Percentiles rank a stretch among this genome's conserved stretches.
These are phyloP conservation scores for Daedaleopsis sinensis DNA, from an alignment of 768 basidiomycete species.

Conservation along the genomic window DNA sequence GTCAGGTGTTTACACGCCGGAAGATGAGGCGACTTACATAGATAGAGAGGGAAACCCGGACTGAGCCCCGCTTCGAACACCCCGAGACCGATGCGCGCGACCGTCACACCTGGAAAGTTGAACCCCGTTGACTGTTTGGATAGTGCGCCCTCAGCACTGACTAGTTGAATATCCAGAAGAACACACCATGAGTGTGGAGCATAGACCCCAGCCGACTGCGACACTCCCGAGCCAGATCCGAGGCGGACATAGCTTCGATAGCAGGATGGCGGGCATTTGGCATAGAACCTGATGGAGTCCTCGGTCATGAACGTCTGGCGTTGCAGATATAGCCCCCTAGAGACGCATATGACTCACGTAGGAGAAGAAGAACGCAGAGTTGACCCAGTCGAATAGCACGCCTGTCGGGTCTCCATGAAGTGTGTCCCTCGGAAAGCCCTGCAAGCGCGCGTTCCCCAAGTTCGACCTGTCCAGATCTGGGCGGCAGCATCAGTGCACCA, in stretches of 20 bases:
- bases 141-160: not conserved
- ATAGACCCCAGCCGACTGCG: conserved; percentile 76
- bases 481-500: not conserved
- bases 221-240: conserved; percentile 66
- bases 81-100: conserved; percentile 65
- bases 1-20: not conserved
- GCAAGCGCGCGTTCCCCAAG: conserved; percentile 77
- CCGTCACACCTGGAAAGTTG: conserved; percentile 60
- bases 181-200: conserved; percentile 68
- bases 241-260: conserved; percentile 71
- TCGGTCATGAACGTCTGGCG: not conserved
- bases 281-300: conserved; percentile 56
- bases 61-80: conserved; percentile 80
- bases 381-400: conserved; percentile 73
- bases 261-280: conserved; percentile 68
- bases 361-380: conserved; percentile 77
- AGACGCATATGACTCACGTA: conserved; percentile 49
- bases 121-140: conserved; percentile 58
- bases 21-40: conserved; percentile 51
- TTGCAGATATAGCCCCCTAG: not conserved
- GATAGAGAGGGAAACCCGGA: conserved; percentile 77
- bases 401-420: conserved; percentile 73
- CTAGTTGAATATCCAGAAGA: not conserved
- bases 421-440: conserved; percentile 64
- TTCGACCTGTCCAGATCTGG: conserved; percentile 73